These are phyloP conservation scores for Hypoxylon subgilvum DNA, from an alignment of 495 filamentous ascomycete genomes.

Conservation along the genomic window DNA sequence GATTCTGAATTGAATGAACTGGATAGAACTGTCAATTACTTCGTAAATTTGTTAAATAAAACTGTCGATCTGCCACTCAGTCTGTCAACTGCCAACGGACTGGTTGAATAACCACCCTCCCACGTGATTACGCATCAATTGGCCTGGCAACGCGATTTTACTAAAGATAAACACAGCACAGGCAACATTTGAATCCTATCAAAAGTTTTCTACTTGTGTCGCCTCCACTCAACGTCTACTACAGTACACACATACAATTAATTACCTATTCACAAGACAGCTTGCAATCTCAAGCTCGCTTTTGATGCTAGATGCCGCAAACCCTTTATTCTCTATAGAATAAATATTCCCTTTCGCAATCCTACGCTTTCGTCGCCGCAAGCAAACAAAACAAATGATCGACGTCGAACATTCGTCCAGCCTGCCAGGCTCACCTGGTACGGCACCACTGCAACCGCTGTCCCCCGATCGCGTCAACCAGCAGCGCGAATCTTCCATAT, in stretches of 20 bases:
- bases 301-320: slow-evolving; percentile 5
- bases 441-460: slow-evolving; percentile 70
- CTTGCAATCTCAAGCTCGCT: neutral
- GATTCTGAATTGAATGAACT: too few species aligned
- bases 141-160: slow-evolving; percentile 35
- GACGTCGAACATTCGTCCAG: slow-evolving; percentile 41
- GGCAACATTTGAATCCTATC: slow-evolving; percentile 4
- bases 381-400: slow-evolving; percentile 25
- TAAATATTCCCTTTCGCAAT: neutral
- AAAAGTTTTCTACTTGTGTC: slow-evolving; percentile 6
- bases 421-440: slow-evolving; percentile 44
- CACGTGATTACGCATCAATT: slow-evolving; percentile 24
- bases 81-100: neutral
- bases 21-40: too few species aligned
- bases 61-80: too few species aligned
- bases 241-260: too few species aligned
- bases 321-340: neutral
- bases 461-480: slow-evolving; percentile 84
- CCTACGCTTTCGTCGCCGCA: neutral
- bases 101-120: neutral
- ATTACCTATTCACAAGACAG: neutral
- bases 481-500: slow-evolving; percentile 53
- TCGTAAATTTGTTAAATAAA: too few species aligned
- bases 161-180: slow-evolving; percentile 33
- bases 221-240: slow-evolving; percentile 8